Evolutionary conservation across 2,329 filamentous ascomycete genomes (phyloP), one percentile per base, ranked within the genome.

Genomic region (Monosporascus cannonballus): DNA sequence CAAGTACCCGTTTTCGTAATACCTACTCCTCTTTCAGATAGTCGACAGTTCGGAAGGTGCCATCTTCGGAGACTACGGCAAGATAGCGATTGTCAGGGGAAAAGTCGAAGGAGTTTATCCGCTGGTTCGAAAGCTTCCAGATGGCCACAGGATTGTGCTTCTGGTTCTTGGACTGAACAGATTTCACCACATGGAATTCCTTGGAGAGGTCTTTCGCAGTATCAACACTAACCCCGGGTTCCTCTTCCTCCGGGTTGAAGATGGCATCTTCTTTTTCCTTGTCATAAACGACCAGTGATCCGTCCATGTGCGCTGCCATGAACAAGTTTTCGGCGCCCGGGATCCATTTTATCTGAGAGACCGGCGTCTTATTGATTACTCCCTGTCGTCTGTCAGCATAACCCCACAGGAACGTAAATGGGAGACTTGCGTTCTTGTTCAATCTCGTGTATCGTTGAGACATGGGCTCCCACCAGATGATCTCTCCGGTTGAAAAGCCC

Each of bases 381-480:
- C 93, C 93, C 85, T 89, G 53, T 14, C n/a, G 57, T 53, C 50
- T 44, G 41, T 50, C 49, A 52, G 39, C 54, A 24, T 36, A n/a
- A 41, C 45, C 3, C 36, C 30, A 24, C 4, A 14, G 9, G 22
- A n/a, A 18, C 6, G 30, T 44, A 34, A n/a, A 48, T 14, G 55
- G 20, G 42, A 57, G 24, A 27, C n/a, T 79, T 71, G 88, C 86
- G 68, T 97, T 97, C 73, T 99, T 99, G 68, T 99, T 99, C 64
- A 99, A 79, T 20, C 94, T 85, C 3, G 90, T 89, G 70, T 99
- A 99, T 67, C 95, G 91, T 64, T 97, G 93, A 39, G 91, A 93
- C 64, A 96, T 89, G 11, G 94, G 92, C 71, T 99, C 94, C 76
- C 94, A 97, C 94, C 94, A 99, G 56, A 99, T 93, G 47, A 99